phyloP scores from a whole-genome alignment of 169 alveolate genomes.

The Cryptosporidium sp. region DNA sequence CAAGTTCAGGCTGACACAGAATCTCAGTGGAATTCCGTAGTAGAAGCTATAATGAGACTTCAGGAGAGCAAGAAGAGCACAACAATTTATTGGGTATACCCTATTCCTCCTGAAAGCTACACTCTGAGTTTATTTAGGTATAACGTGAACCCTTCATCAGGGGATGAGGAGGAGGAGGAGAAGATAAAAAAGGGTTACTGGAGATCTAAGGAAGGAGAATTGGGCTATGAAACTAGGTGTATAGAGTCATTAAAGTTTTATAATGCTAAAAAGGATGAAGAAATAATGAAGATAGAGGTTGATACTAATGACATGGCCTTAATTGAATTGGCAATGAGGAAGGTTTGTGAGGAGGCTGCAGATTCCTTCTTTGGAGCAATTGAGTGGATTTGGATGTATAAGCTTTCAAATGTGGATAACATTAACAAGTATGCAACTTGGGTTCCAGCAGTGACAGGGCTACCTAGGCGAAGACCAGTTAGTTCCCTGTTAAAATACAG shows the following conservation, averaged over 20 bases:
- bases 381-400: constrained; percentile 65
- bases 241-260: constrained; percentile 34
- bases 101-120: constrained; percentile 49
- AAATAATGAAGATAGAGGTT: constrained; percentile 41
- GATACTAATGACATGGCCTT: constrained; percentile 36
- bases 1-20: constrained; percentile 55
- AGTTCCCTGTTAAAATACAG: constrained; percentile 13
- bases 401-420: constrained; percentile 16
- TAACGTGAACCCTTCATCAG: neutral
- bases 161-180: constrained; percentile 27
- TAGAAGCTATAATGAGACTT: constrained; percentile 43
- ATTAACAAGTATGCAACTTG: neutral
- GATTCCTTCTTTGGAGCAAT: constrained; percentile 63
- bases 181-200: neutral
- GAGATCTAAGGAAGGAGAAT: neutral
- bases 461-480: constrained; percentile 49
- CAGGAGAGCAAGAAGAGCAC: constrained; percentile 17
- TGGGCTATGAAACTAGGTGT: constrained; percentile 44
- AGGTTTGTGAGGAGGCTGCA: constrained; percentile 62
- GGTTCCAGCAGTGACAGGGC: constrained; percentile 66
- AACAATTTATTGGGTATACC: constrained; percentile 60
- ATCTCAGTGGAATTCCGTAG: constrained; percentile 64
- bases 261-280: neutral
- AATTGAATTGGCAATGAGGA: constrained; percentile 20
- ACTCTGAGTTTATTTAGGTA: constrained; percentile 5